Conservation (phyloP, 805 yeast genomes). For the Teunomyces aglyptinius region DNA sequence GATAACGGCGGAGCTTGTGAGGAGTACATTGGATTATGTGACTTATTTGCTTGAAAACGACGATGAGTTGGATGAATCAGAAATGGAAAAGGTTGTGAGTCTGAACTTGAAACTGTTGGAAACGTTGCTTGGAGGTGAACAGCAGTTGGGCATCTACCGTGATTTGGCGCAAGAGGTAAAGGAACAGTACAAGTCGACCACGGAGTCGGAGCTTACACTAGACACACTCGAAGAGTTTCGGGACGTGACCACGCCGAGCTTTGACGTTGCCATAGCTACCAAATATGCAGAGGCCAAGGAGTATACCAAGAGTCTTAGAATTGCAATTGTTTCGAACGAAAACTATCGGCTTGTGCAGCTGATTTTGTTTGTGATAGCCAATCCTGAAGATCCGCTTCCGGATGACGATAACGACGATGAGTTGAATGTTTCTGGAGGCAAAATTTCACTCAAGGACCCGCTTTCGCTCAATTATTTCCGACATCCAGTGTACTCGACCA, state of each 20-base stretch:
- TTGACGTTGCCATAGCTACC: neutral
- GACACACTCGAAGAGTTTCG: conserved; percentile 20
- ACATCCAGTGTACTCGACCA: conserved; percentile 53
- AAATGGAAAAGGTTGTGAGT: neutral
- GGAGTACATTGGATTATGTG: conserved; percentile 4
- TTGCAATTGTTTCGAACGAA: conserved; percentile 1
- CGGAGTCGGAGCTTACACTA: conserved; percentile 20
- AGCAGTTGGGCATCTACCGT: conserved; percentile 5
- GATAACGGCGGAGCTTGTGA: conserved; percentile 3
- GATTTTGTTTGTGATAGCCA: conserved; percentile 47
- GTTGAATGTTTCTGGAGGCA: conserved; percentile 67
- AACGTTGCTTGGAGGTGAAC: conserved; percentile 7
- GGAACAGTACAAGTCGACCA: conserved; percentile 17
- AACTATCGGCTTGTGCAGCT: conserved; percentile 34
- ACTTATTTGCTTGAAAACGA: conserved; percentile 6
- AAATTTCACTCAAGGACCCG: conserved; percentile 66
- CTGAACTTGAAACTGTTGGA: conserved; percentile 6
- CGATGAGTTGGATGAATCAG: neutral
- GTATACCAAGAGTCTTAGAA: conserved; percentile 13
- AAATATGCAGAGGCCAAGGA: conserved; percentile 10
- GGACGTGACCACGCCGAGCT: neutral
- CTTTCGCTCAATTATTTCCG: conserved; percentile 52
- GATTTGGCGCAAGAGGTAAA: conserved; percentile 12
- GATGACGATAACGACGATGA: conserved; percentile 55
- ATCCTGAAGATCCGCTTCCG: conserved; percentile 66